Conservation (phyloP, 495 filamentous ascomycete genomes). For the Usnea hakonensis region DNA sequence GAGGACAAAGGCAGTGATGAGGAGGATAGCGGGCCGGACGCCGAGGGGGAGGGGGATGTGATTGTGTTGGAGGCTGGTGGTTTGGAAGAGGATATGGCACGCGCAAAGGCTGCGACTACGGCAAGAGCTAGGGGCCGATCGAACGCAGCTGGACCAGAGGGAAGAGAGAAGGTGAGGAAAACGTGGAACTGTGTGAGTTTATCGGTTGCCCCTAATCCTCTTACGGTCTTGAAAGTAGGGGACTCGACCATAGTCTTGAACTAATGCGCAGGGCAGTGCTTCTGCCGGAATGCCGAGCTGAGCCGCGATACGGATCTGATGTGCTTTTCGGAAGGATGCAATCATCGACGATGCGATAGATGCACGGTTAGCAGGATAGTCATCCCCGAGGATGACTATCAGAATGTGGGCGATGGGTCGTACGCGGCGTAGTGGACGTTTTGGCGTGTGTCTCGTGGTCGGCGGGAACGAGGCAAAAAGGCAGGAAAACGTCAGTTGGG, state of each 20-base stretch:
- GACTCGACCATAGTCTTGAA: too few relatives aligned
- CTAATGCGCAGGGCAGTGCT: background rate
- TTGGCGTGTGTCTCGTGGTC: background rate
- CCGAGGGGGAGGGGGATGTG: background rate
- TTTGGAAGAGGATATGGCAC: background rate
- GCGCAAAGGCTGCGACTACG: background rate
- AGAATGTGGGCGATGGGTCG: background rate
- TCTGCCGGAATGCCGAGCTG: background rate
- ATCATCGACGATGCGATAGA: background rate
- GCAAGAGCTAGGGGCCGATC: background rate
- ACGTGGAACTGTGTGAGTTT: background rate
- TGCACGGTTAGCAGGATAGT: background rate
- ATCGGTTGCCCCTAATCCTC: too few relatives aligned
- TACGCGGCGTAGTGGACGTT: background rate
- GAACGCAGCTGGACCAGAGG: background rate
- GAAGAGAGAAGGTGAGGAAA: background rate
- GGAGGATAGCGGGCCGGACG: background rate
- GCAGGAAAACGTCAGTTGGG: background rate
- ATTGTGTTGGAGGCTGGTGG: background rate
- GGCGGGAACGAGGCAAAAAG: background rate
- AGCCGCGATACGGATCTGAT: background rate
- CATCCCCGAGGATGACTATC: too few relatives aligned
- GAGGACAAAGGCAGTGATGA: constrained; percentile 6
- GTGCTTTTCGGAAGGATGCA: background rate
- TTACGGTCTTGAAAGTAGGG: too few relatives aligned